Conservation (phyloP, 2,329 filamentous ascomycete species). For the Fusarium sp. region DNA sequence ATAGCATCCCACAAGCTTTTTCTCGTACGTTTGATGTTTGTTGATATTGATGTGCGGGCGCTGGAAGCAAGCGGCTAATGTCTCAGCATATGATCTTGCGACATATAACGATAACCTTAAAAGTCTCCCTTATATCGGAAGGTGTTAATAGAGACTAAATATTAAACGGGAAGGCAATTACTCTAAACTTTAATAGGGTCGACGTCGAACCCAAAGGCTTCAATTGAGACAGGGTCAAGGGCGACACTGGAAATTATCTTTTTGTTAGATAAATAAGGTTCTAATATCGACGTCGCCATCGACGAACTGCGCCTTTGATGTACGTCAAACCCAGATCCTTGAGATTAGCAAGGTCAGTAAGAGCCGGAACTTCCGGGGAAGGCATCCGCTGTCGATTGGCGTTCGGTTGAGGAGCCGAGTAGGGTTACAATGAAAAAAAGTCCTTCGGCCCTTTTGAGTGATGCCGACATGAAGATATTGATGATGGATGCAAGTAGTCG, state of each 20-base stretch:
- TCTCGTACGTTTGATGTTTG: too few relatives aligned
- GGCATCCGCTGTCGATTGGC: not conserved
- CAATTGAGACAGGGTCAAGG: too few relatives aligned
- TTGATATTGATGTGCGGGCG: too few relatives aligned
- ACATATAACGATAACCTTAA: not conserved
- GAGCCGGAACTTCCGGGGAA: not conserved
- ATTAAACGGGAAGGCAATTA: not conserved
- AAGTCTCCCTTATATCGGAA: not conserved
- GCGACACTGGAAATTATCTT: fast-evolving
- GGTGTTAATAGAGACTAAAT: not conserved
- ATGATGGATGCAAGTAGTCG: fast-evolving
- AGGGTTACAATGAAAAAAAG: not conserved
- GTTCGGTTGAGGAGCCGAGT: not conserved
- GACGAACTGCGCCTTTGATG: too few relatives aligned
- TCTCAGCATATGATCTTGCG: too few relatives aligned
- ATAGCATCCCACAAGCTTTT: too few relatives aligned
- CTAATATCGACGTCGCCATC: not conserved
- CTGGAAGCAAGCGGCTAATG: too few relatives aligned
- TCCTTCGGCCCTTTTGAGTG: not conserved
- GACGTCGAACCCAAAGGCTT: not conserved
- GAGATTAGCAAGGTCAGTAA: not conserved
- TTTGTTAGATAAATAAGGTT: not conserved
- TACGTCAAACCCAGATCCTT: not conserved
- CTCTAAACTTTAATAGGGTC: not conserved
- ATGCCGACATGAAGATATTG: not conserved